phyloP scores from a whole-genome alignment of 2,329 filamentous ascomycete genomes.

The Mollisiaceae sp. region DNA sequence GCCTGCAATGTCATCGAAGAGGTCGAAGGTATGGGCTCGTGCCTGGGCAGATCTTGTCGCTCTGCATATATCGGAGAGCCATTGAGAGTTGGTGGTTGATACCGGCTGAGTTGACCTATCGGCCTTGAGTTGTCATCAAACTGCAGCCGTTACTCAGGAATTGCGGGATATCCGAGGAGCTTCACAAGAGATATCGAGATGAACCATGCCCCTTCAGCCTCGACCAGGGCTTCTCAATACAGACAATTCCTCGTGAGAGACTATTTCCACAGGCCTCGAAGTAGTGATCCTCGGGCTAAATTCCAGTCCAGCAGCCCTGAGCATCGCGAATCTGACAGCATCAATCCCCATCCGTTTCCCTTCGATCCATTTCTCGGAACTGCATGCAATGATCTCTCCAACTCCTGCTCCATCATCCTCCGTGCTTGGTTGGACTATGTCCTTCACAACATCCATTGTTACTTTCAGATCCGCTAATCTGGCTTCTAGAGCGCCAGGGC shows the following conservation, averaged over 20 bases:
- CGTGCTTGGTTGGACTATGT: conserved; percentile 49
- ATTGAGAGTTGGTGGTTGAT: background rate
- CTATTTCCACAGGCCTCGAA: conserved; percentile 39
- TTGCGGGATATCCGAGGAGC: background rate
- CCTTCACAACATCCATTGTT: conserved; percentile 46
- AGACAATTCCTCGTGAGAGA: conserved; percentile 39
- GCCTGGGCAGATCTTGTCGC: conserved; percentile 2
- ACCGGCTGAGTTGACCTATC: background rate
- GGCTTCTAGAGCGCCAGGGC: conserved; percentile 42
- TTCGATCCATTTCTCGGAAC: conserved; percentile 53
- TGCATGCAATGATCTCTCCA: conserved; percentile 66
- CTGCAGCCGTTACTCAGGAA: background rate
- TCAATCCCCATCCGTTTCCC: conserved; percentile 62
- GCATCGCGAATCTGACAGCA: conserved; percentile 66
- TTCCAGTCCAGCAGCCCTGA: conserved; percentile 65
- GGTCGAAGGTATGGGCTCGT: background rate
- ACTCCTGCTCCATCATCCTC: conserved; percentile 49
- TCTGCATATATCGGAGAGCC: background rate
- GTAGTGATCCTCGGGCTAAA: conserved; percentile 46
- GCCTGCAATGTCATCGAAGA: background rate
- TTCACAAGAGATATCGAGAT: background rate
- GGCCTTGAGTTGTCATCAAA: background rate
- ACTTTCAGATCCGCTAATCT: conserved; percentile 46
- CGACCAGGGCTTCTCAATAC: conserved; percentile 7
- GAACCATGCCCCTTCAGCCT: background rate